Evolutionary conservation across 2,329 filamentous ascomycete genomes (phyloP), one percentile per base, ranked within the genome.

Genomic region (Cadophora sp.): DNA sequence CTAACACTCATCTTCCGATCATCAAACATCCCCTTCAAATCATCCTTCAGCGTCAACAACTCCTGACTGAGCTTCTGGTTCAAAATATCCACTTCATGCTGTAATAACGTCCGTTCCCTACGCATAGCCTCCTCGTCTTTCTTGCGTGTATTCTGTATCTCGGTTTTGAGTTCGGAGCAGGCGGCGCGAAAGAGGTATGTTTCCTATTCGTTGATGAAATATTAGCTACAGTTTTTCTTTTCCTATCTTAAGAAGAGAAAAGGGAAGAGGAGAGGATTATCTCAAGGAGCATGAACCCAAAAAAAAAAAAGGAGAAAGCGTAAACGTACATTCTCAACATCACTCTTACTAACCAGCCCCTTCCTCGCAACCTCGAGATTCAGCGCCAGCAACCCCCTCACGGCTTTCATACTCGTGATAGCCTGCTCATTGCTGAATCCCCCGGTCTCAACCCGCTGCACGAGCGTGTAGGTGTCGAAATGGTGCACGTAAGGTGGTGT

Each of bases 61-160:
- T 98, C 94, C 79, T 97, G 94, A 41, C 89, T 92, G 66, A 97
- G 83, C 58, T 90, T 87, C 81, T 98, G 96, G 64, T 87, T 89
- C 64, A 97, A 79, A 20, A 97, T 97, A 78, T 99, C 96, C n/a
- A 94, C 89, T 78, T 98, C 96, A 78, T 97, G 94, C 81, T 97
- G 94, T 71, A 99, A 80, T 59, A 94, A 89, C 4, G 91, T 93
- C 48, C 96, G 85, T 77, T 97, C 92, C 71, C 93, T 90, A 43
- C 94, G 87, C 81, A 93, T 91, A 67, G 90, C 87, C 79, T 97
- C 94, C 70, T 94, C 90, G 71, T 92, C 89, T 0, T 88, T 84
- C 71, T 91, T 90, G 27, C 93, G 85, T 64, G 90, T 90, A 69
- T 94, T 93, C 71, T 88, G 89, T 20, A 98, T 89, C 77, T 97